phyloP scores from a whole-genome alignment of 495 filamentous ascomycete genomes.

The Trichoderma virens region DNA sequence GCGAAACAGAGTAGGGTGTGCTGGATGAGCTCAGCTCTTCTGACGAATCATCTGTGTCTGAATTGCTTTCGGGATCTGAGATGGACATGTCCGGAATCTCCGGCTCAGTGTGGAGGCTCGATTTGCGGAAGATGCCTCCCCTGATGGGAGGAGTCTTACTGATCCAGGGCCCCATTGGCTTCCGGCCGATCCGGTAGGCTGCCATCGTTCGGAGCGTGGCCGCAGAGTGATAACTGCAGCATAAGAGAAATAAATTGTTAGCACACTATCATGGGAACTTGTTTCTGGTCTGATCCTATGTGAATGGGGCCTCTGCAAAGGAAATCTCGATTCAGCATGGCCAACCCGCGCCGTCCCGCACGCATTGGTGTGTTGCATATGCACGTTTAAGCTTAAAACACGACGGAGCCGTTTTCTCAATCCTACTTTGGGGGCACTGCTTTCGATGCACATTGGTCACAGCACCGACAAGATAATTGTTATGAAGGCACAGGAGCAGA shows the following conservation, averaged over 20 bases:
- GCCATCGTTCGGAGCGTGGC: constrained; percentile 63
- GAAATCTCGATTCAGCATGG: not conserved
- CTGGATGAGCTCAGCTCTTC: constrained; percentile 45
- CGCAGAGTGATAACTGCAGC: constrained; percentile 59
- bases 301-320: not conserved
- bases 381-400: constrained; percentile 1
- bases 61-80: constrained; percentile 22
- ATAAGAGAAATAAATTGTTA: constrained; percentile 13
- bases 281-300: not conserved
- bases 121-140: constrained; percentile 62
- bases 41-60: constrained; percentile 27
- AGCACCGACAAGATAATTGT: not conserved
- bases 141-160: constrained; percentile 80
- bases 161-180: constrained; percentile 59
- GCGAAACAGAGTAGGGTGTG: constrained; percentile 15
- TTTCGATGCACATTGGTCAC: not conserved
- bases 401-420: not conserved
- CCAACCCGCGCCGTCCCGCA: constrained; percentile 5
- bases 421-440: not conserved
- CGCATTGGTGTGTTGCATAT: not conserved
- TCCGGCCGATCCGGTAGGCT: constrained; percentile 67
- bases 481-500: not conserved
- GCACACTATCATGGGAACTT: constrained; percentile 10
- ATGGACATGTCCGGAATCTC: not conserved
- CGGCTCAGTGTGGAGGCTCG: constrained; percentile 22